These are phyloP conservation scores for Floccularia luteovirens DNA, from an alignment of 768 basidiomycete genomes.

Conservation along the genomic window DNA sequence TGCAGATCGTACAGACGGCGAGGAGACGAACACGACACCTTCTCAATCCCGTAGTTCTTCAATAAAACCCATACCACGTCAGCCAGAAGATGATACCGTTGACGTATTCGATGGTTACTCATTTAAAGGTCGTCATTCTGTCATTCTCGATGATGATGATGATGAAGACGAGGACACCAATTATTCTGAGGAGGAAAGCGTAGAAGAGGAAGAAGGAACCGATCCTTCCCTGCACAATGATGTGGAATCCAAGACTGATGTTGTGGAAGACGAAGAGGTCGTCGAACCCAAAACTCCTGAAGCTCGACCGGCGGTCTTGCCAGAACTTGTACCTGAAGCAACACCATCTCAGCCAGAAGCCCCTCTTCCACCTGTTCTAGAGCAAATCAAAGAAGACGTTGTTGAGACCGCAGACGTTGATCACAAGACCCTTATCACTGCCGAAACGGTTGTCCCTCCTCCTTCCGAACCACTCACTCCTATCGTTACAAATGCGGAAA, in stretches of 20 bases:
- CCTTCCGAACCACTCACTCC: conserved; percentile 20
- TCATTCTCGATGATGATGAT: conserved; percentile 68
- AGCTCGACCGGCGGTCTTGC: conserved; percentile 36
- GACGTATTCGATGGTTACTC: conserved; percentile 95
- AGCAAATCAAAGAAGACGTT: conserved; percentile 14
- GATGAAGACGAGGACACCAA: conserved; percentile 46
- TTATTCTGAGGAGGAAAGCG: conserved; percentile 31
- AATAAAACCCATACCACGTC: conserved; percentile 28
- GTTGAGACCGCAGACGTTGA: conserved; percentile 12
- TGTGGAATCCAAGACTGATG: conserved; percentile 5
- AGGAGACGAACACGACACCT: conserved; percentile 72
- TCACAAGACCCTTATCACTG: too few relatives aligned
- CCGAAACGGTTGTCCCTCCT: conserved; percentile 13
- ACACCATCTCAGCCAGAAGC: conserved; percentile 1
- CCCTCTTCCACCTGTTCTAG: neutral
- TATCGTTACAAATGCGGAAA: conserved; percentile 17
- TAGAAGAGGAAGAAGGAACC: conserved; percentile 27
- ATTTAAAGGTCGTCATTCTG: conserved; percentile 81
- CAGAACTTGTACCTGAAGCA: conserved; percentile 13
- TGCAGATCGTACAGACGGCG: conserved; percentile 64
- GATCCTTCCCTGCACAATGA: conserved; percentile 12
- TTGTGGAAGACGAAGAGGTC: conserved; percentile 23
- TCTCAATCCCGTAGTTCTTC: conserved; percentile 77
- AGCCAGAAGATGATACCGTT: conserved; percentile 38
- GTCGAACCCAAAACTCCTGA: conserved; percentile 73